phyloP scores from a whole-genome alignment of 2,329 filamentous ascomycete species.

The Cladosporium sp. region DNA sequence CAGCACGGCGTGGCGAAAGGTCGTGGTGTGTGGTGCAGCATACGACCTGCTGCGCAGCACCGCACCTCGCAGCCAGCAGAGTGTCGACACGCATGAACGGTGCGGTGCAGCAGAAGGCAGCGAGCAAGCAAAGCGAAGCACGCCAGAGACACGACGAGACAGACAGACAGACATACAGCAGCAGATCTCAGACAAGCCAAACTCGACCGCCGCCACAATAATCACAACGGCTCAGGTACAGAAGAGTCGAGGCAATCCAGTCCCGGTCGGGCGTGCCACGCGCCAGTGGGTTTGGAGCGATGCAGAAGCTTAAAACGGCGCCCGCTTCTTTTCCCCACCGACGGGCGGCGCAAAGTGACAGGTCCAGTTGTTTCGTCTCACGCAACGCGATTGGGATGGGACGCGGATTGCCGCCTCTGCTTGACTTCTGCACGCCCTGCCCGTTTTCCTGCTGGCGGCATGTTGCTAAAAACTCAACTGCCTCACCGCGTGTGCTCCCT shows the following conservation, averaged over 20 bases:
- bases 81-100: not conserved
- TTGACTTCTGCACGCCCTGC: no score
- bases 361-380: not conserved
- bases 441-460: not conserved
- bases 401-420: not conserved
- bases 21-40: not conserved
- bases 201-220: no score
- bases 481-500: not conserved
- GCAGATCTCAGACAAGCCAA: no score
- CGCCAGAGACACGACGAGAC: no score
- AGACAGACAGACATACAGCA: no score
- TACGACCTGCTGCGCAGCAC: conserved; percentile 2
- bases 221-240: no score
- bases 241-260: no score
- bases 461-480: not conserved
- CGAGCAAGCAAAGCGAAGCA: no score
- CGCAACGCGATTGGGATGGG: not conserved
- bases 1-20: not conserved
- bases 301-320: no score
- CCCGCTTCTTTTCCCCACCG: not conserved
- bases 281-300: no score
- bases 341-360: not conserved
- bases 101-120: no score
- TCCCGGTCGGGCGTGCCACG: no score
- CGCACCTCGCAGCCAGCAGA: not conserved